Conservation (phyloP, 75 land plant species). For the Selaginella tamariscina region DNA sequence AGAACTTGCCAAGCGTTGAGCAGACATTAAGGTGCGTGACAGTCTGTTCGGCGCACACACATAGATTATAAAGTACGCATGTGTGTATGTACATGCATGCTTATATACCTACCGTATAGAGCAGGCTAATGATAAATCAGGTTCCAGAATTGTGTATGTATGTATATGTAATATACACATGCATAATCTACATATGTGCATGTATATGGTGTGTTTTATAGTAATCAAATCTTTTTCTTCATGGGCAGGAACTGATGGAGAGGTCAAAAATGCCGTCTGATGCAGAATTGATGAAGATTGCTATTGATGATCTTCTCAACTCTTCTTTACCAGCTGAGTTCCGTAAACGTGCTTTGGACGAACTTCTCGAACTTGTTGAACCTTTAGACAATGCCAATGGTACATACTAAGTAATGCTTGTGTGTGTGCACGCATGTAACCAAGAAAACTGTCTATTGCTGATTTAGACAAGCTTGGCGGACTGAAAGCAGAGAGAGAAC, state of each 20-base stretch:
- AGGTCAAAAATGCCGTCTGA: slow-evolving; percentile 67
- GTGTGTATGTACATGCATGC: too few species aligned
- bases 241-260: slow-evolving; percentile 67
- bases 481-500: slow-evolving; percentile 43
- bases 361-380: slow-evolving; percentile 83
- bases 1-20: slow-evolving; percentile 47
- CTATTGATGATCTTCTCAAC: slow-evolving; percentile 70
- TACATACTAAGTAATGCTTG: slow-evolving; percentile 13
- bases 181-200: too few species aligned
- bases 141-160: too few species aligned
- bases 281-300: slow-evolving; percentile 77
- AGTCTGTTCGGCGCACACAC: too few species aligned
- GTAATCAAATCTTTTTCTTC: neutral
- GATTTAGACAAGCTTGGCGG: slow-evolving; percentile 92
- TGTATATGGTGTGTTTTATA: neutral
- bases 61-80: too few species aligned
- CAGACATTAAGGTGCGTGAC: slow-evolving; percentile 61
- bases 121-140: too few species aligned
- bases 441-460: too few species aligned
- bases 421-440: neutral
- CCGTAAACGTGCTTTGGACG: slow-evolving; percentile 63
- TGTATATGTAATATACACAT: too few species aligned
- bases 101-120: too few species aligned
- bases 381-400: slow-evolving; percentile 91
- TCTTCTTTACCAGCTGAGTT: slow-evolving; percentile 48